Evolutionary conservation across 2,329 filamentous ascomycete species (phyloP).

Genomic region (Ustilaginoidea virens): DNA sequence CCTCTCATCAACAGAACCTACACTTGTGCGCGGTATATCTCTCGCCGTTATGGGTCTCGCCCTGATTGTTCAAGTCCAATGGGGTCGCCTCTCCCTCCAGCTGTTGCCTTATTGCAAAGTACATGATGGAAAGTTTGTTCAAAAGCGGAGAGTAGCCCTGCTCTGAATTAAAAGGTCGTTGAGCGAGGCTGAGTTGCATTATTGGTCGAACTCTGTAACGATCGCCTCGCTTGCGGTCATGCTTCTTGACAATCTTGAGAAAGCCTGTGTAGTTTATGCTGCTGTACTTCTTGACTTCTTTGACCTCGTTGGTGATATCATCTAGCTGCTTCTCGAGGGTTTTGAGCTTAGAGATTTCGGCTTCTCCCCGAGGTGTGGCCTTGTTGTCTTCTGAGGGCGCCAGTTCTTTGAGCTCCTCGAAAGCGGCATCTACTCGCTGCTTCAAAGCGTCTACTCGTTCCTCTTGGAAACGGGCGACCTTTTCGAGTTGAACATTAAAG

Average conservation of each 20-base stretch:
- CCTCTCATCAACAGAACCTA: constrained; percentile 22
- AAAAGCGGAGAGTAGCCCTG: constrained; percentile 75
- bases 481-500: constrained; percentile 87
- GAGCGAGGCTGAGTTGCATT: constrained; percentile 77
- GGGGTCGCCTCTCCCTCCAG: constrained; percentile 41
- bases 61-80: constrained; percentile 33
- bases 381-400: constrained; percentile 34
- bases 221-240: constrained; percentile 81
- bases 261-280: constrained; percentile 96
- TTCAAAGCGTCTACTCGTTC: constrained; percentile 50
- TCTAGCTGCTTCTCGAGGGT: constrained; percentile 71
- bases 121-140: constrained; percentile 86
- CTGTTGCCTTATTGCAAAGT: constrained; percentile 81
- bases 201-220: constrained; percentile 81
- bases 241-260: constrained; percentile 97
- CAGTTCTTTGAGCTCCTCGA: constrained; percentile 64
- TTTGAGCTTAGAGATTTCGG: constrained; percentile 40
- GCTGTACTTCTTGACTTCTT: constrained; percentile 87
- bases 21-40: constrained; percentile 78
- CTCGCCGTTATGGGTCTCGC: constrained; percentile 48
- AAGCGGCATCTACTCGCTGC: constrained; percentile 36
- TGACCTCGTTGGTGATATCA: constrained; percentile 75
- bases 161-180: constrained; percentile 88
- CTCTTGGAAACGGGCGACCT: constrained; percentile 80
- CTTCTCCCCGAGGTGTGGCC: constrained; percentile 25